Base-by-base conservation (phyloP, 306 rosid genomes). In the Vachellia pachyceras region DNA sequence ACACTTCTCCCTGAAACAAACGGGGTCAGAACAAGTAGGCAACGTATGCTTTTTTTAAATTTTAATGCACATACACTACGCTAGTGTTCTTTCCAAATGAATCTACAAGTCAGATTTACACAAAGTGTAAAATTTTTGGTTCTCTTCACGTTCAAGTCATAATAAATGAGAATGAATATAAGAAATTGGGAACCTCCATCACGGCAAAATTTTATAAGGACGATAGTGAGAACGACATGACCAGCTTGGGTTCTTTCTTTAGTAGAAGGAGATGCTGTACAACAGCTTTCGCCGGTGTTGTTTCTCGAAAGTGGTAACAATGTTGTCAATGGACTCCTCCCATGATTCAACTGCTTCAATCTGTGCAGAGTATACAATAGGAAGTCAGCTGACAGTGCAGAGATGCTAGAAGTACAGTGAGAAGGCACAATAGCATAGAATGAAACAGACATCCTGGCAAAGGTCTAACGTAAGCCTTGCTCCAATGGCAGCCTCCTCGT, bases 401-500 rank as follows among this genome's bases (percentile, higher is more conserved):
- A 35, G 29, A 65, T 49, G 35, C 36, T 37, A 64, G 60, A 68
- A 49, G 70, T 68, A 12, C 20, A 29, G 13, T 61, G 67, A 61
- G 67, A 25, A 35, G 18, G 18, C 35, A 55, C 23, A 64, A 50
- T 69, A 39, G 25, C 47, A 35, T 41, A n/a, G 71, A 55, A 23
- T 68, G 61, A 78, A 73, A 72, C 84, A 76, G 39, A 95, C 99
- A 95, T 92, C 90, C 57, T 85, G 93, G 82, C 99, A 95, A 44
- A 93, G 88, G 81, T 95, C 94, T 41, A 86, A 83, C 74, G 97
- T 87, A 70, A 88, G 96, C 71, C 96, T 87, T 36, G 90, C 99
- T 85, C 98, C 99, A 20, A 83, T 72, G 2, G 98, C 97, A 49
- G 99, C 99, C 90, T 95, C 98, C 73, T 93, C 99, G 0, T 95